Evolutionary conservation across 2,329 filamentous ascomycete species (phyloP), one percentile per base, ranked within the genome.

Genomic region (Stagonosporopsis tanaceti): DNA sequence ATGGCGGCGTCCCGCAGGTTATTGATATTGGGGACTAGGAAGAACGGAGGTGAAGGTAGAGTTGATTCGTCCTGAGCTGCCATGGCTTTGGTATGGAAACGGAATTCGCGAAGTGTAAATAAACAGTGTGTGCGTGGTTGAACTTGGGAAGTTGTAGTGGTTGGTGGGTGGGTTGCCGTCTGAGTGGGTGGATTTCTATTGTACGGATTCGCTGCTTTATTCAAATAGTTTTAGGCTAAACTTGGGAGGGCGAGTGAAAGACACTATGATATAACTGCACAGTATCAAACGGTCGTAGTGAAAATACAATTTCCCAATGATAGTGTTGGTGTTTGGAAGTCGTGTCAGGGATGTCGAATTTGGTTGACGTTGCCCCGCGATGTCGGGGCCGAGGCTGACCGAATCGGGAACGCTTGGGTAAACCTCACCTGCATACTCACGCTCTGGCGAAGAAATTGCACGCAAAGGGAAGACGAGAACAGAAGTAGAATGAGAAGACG

Each of bases 1-100:
- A 70, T 53, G 48, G 69, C 66, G 25, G 72, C 64, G 46, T 76
- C 72, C 47, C 76, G 73, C 24, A 78, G 63, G 58, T 77, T 78
- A 59, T 64, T 51, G 51, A 77, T 64, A 51, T 72, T 70, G 37
- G 69, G 64, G 51, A 76, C 56, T 24, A 47, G 34, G 61, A 68
- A 68, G 70, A 78, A 78, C 9, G 76, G 76, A 2, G 74, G 72
- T 3, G 39, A 27, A 12, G 42, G 42, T 4, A 45, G 28, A 24
- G 17, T 6, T 20, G 42, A 14, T 6, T 20, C 17, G 4, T 45
- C 27, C 7, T 34, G 42, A 15, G 27, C 6, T 22, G 28, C 17
- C 42, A 45, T 45, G 42, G 14, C 15, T 32, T 27, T 32, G 8
- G 27, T 34, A 12, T 17, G 27, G 14, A 32, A 14, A 15, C 6